Conservation (phyloP, 208 protist species). For the Trypanosoma avium region DNA sequence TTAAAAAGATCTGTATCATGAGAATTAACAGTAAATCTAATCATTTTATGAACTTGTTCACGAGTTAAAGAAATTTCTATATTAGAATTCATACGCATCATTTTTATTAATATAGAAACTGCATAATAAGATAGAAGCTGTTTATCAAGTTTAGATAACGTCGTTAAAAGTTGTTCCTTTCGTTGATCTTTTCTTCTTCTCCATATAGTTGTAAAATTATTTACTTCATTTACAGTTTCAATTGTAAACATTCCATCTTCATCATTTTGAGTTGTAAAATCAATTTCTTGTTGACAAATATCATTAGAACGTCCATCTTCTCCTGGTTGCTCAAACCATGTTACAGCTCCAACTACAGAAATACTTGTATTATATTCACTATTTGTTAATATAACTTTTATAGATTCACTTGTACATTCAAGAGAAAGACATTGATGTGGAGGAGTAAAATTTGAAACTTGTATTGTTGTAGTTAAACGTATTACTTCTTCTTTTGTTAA, state of each 20-base stretch:
- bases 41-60: constrained; percentile 20
- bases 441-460: not conserved
- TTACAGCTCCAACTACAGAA: constrained; percentile 19
- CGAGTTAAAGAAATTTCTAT: not conserved
- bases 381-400: constrained; percentile 11
- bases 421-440: constrained; percentile 4
- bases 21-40: constrained; percentile 25
- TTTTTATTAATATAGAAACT: constrained; percentile 27
- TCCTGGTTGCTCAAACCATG: constrained; percentile 18
- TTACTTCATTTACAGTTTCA: constrained; percentile 20
- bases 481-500: constrained; percentile 32
- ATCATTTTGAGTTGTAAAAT: constrained; percentile 63
- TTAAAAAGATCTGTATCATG: constrained; percentile 25
- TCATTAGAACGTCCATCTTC: constrained; percentile 21
- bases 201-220: constrained; percentile 21
- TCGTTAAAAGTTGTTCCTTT: constrained; percentile 30
- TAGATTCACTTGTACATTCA: constrained; percentile 21
- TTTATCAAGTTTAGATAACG: constrained; percentile 33
- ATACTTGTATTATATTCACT: not conserved
- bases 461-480: not conserved
- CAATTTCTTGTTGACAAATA: constrained; percentile 56
- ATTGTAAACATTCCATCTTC: constrained; percentile 42
- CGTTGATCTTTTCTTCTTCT: constrained; percentile 27
- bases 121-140: constrained; percentile 38
- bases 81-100: constrained; percentile 12